phyloP scores from a whole-genome alignment of 192 early-diverging fungal species.

The Jimgerdemannia flammicorona region DNA sequence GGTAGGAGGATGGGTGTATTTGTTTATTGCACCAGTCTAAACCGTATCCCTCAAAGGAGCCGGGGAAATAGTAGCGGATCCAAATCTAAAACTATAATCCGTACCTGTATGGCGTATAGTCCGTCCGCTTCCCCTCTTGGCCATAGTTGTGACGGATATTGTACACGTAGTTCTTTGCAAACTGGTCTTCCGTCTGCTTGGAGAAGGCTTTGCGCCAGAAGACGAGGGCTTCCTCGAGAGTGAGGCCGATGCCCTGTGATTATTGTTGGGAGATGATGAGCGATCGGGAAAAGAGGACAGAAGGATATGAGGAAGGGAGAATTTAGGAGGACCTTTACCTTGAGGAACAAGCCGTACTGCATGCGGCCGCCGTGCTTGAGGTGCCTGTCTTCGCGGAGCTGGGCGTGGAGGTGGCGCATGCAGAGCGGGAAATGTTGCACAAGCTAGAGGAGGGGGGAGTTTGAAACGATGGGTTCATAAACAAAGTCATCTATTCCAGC shows the following conservation, averaged over 20 bases:
- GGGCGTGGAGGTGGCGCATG: constrained; percentile 79
- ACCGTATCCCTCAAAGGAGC: too few species aligned
- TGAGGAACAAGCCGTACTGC: constrained; percentile 93
- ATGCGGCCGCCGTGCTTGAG: constrained; percentile 84
- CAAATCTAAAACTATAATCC: too few species aligned
- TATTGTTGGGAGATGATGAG: neutral
- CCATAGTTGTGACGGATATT: constrained; percentile 97
- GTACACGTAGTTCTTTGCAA: constrained; percentile 92
- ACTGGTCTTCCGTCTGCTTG: constrained; percentile 81
- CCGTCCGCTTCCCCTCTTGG: constrained; percentile 80
- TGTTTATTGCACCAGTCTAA: too few species aligned
- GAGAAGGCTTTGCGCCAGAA: constrained; percentile 90
- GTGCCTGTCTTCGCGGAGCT: constrained; percentile 72
- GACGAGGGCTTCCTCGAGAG: constrained; percentile 83
- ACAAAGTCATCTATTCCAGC: too few species aligned
- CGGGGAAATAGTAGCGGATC: too few species aligned
- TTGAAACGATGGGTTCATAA: neutral
- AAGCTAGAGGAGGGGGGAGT: constrained; percentile 24
- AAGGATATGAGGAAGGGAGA: neutral
- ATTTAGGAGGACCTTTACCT: constrained; percentile 30
- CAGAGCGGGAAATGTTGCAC: constrained; percentile 83
- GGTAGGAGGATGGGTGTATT: too few species aligned
- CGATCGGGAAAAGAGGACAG: neutral
- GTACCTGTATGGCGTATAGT: constrained; percentile 74
- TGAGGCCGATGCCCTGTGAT: constrained; percentile 72